Evolutionary conservation across 108 stramenopile genomes (phyloP).

Genomic region (Pseudonitzschia multiseries): DNA sequence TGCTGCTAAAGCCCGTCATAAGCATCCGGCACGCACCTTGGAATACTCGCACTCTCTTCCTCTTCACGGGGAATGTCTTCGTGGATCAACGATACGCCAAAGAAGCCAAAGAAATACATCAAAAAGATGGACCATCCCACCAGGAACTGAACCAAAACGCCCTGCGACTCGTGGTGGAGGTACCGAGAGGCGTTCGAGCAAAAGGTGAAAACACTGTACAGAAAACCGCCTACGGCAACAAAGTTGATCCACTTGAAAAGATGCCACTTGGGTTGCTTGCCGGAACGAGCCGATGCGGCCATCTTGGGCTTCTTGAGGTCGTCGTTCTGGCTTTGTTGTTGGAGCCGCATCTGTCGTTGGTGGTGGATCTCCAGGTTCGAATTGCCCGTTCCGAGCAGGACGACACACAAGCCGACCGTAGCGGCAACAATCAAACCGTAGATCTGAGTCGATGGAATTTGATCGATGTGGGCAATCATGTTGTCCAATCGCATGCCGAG

Average conservation of each 20-base stretch:
- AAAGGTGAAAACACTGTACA: constrained; percentile 61
- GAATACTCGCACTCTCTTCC: constrained; percentile 30
- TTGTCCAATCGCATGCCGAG: constrained; percentile 17
- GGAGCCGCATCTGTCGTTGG: constrained; percentile 11
- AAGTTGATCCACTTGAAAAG: constrained; percentile 74
- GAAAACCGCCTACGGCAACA: constrained; percentile 51
- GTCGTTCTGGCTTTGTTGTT: background rate
- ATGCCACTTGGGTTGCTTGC: constrained; percentile 79
- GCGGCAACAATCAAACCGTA: constrained; percentile 64
- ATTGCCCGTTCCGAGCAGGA: constrained; percentile 47
- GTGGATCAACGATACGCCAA: constrained; percentile 89
- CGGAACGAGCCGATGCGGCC: constrained; percentile 4
- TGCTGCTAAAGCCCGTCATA: no score
- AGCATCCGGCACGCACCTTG: constrained; percentile 24
- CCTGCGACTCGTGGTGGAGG: constrained; percentile 50
- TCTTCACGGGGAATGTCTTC: constrained; percentile 30
- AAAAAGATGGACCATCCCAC: constrained; percentile 77
- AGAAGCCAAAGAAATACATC: constrained; percentile 96
- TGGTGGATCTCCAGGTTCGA: constrained; percentile 14
- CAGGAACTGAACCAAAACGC: constrained; percentile 61
- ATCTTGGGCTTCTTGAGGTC: constrained; percentile 18
- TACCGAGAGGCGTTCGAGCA: constrained; percentile 59
- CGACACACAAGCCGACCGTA: constrained; percentile 57
- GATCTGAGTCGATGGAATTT: constrained; percentile 55
- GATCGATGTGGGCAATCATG: constrained; percentile 34